Conservation (phyloP, 2,329 filamentous ascomycete species). For the Cercospora zeina region DNA sequence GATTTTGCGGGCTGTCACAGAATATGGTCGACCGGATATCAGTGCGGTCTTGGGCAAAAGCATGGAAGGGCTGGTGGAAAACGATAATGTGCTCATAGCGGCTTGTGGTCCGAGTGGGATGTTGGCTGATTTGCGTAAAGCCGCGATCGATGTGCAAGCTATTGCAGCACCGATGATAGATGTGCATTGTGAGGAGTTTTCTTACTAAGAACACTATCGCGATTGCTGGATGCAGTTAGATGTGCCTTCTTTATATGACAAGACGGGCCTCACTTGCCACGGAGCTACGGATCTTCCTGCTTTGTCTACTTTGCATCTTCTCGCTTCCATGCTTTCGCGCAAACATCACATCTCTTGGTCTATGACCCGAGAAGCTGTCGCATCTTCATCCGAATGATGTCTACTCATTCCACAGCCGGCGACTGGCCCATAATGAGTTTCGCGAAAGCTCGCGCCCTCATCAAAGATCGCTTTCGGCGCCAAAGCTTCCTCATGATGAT, state of each 20-base stretch:
- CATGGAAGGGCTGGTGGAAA: slow-evolving; percentile 12
- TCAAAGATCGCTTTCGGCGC: slow-evolving; percentile 3
- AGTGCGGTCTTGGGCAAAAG: slow-evolving; percentile 12
- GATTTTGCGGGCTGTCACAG: not conserved
- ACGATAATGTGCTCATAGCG: slow-evolving; percentile 23
- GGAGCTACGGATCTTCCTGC: not conserved
- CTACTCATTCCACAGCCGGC: not conserved
- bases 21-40: slow-evolving; percentile 21
- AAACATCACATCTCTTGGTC: not conserved
- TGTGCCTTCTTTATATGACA: not conserved
- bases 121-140: slow-evolving; percentile 19
- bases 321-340: not conserved
- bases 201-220: slow-evolving; percentile 16
- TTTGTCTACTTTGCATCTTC: not conserved
- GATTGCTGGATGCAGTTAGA: not conserved
- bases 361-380: not conserved
- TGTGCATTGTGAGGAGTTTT: slow-evolving; percentile 31
- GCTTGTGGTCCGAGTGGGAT: slow-evolving; percentile 25
- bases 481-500: slow-evolving; percentile 13
- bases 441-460: not conserved
- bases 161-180: slow-evolving; percentile 24
- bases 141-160: slow-evolving; percentile 18
- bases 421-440: not conserved
- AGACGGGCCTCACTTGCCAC: not conserved
- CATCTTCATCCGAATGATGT: not conserved